phyloP scores from a whole-genome alignment of 2,329 filamentous ascomycete genomes.

The Paracoccidioides lutzii region DNA sequence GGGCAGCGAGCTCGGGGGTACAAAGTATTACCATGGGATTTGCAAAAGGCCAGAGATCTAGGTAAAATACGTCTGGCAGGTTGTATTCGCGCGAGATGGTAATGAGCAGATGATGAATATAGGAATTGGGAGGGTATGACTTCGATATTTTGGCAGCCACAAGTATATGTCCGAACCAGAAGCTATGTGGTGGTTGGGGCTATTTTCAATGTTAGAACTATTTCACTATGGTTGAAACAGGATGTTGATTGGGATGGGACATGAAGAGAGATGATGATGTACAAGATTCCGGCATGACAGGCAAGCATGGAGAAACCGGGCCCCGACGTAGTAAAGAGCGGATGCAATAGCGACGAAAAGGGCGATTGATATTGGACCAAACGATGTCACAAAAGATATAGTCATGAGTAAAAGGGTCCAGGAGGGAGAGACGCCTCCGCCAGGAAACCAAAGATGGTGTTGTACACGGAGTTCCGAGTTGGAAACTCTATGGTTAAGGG shows the following conservation, averaged over 20 bases:
- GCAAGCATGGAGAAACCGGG: background rate
- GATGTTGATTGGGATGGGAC: background rate
- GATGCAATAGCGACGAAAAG: background rate
- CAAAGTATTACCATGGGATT: constrained; percentile 25
- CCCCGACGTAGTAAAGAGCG: background rate
- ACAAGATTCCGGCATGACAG: background rate
- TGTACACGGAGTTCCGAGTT: no score
- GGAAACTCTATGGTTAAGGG: no score
- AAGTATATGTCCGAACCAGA: constrained; percentile 2
- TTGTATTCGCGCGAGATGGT: constrained; percentile 1
- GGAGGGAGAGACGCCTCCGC: no score
- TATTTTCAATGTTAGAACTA: background rate
- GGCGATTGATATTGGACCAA: background rate
- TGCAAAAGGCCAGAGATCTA: constrained; percentile 30
- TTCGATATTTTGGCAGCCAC: background rate
- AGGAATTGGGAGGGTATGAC: background rate
- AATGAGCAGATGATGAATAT: background rate
- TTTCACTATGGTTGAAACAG: background rate
- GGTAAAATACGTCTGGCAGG: constrained; percentile 13
- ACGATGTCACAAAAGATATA: background rate
- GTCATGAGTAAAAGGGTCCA: background rate
- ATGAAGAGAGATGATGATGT: background rate
- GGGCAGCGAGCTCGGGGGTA: constrained; percentile 27
- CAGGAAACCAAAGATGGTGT: no score
- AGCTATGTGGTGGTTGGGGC: constrained; percentile 3